A percentile compares a stretch with the other conserved stretches of the same genome.
phyloP scores from a whole-genome alignment of 768 basidiomycete genomes.

The Leccinellum rugosiceps region DNA sequence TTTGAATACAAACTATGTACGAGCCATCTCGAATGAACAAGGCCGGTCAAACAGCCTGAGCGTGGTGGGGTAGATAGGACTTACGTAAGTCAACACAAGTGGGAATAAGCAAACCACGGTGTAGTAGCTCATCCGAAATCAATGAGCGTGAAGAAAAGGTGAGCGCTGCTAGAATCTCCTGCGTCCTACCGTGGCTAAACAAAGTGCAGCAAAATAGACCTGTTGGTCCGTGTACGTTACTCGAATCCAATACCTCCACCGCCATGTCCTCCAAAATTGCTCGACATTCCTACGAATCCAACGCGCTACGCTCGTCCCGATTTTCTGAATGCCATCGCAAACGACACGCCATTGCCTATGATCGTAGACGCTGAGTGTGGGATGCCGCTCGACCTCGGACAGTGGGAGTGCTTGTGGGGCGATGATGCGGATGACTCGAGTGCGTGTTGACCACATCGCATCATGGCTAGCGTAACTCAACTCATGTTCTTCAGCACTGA shows the following conservation, averaged over 20 bases:
- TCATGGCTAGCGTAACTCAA: background rate
- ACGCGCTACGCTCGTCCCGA: conserved; percentile 84
- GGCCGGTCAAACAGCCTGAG: too few species aligned
- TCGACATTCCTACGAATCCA: conserved; percentile 89
- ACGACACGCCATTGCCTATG: conserved; percentile 86
- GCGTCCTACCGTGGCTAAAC: background rate
- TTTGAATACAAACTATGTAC: background rate
- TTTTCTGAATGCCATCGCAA: conserved; percentile 76
- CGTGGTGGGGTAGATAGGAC: too few species aligned
- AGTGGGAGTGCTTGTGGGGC: conserved; percentile 81
- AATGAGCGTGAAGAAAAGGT: conserved; percentile 63
- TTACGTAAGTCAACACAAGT: conserved; percentile 13
- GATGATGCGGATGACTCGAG: conserved; percentile 71
- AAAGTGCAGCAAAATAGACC: conserved; percentile 67
- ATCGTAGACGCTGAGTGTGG: conserved; percentile 96
- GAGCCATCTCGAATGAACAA: background rate
- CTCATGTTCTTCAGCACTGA: conserved; percentile 41
- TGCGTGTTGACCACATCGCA: conserved; percentile 20
- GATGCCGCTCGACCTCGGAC: conserved; percentile 89
- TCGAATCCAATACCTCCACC: conserved; percentile 92
- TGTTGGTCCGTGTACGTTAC: conserved; percentile 91
- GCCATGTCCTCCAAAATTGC: conserved; percentile 93
- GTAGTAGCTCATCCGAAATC: background rate
- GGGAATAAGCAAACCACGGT: conserved; percentile 8
- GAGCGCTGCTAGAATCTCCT: background rate